A percentile compares a stretch with the other conserved stretches of the same genome.
These are phyloP conservation scores for Cordyceps javanica DNA, from an alignment of 2,329 filamentous ascomycete genomes.

Conservation along the genomic window DNA sequence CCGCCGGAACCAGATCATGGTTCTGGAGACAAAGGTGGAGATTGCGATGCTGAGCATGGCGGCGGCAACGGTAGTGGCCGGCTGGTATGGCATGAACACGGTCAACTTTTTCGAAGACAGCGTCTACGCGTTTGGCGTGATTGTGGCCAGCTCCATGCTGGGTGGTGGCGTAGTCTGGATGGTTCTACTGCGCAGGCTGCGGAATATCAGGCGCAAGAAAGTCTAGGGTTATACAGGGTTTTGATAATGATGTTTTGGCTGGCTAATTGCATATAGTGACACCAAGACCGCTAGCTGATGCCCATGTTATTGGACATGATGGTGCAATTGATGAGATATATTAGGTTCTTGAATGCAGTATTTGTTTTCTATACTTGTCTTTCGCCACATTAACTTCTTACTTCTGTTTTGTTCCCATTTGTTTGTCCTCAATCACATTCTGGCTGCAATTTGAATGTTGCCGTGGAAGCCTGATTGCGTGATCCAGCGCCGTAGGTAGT, in stretches of 20 bases:
- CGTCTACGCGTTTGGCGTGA: slow-evolving; percentile 21
- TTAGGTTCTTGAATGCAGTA: too few relatives aligned
- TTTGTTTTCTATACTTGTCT: neutral
- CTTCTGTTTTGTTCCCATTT: neutral
- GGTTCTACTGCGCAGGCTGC: slow-evolving; percentile 5
- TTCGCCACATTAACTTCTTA: too few relatives aligned
- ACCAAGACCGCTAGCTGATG: too few relatives aligned
- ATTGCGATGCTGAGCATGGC: slow-evolving; percentile 30
- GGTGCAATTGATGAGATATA: too few relatives aligned
- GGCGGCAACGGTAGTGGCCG: slow-evolving; percentile 28
- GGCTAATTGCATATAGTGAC: too few relatives aligned
- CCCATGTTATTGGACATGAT: too few relatives aligned
- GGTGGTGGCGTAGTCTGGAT: slow-evolving; percentile 12
- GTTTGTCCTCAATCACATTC: slow-evolving; percentile 7
- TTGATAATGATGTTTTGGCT: too few relatives aligned
- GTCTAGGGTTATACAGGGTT: too few relatives aligned
- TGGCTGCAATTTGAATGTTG: slow-evolving; percentile 25
- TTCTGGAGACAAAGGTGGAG: slow-evolving; percentile 30
- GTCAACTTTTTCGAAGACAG: slow-evolving; percentile 30
- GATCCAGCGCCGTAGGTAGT: slow-evolving; percentile 49
- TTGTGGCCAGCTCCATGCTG: slow-evolving; percentile 2
- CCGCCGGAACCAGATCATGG: slow-evolving; percentile 32
- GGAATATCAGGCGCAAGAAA: neutral
- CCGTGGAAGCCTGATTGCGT: slow-evolving; percentile 41
- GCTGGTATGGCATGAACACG: slow-evolving; percentile 32